Base-by-base conservation (phyloP, 495 filamentous ascomycete species). In the Chaetomium tenue region DNA sequence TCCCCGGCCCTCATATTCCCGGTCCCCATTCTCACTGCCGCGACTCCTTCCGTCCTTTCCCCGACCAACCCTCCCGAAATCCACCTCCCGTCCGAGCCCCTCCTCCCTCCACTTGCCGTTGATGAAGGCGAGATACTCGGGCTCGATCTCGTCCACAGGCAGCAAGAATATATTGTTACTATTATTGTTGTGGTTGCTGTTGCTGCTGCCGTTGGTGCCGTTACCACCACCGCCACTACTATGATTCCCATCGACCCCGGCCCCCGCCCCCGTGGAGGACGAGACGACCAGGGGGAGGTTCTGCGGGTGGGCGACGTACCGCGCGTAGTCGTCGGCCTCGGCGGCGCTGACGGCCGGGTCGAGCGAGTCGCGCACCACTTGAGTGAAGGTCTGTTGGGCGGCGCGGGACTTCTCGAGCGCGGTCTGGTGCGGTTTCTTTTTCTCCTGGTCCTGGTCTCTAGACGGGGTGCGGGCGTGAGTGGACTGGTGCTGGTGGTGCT, bases 301-400 rank as follows among this genome's bases (percentile, higher is more conserved):
- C 33, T 93, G 87, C 9, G 94, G 93, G 74, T 98, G 94, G 57
- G 86, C 86, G 74, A 98, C 87, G 76, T 98, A 97, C n/a, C 89
- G 85, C 37, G 87, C 79, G 75, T 98, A 98, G 70, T 97, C 94
- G 25, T 88, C 88, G 7, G 87, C 84, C 74, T 98, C 95, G 33
- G 81, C 81, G 7, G 78, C 67, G 18, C 83, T 87, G 63, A 97
- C 91, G 13, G 84, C 84, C 12, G 92, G 92, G 69, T 92, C 89
- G 25, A 97, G 81, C 13, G 88, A 89, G 70, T 91, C 88, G 26
- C 84, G 78, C 22, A 94, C 87, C 37, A 96, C 84, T 70, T 95
- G 88, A n/a, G 87, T 86, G 47, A 97, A 86, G 0, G 93, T 93
- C 89, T 88, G 90, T 71, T 94, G 91, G 4, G 89, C 87, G 7